A percentile compares a stretch with the other conserved stretches of the same genome.
phyloP scores from a whole-genome alignment of 805 yeast species.

The Pichia scutulata region DNA sequence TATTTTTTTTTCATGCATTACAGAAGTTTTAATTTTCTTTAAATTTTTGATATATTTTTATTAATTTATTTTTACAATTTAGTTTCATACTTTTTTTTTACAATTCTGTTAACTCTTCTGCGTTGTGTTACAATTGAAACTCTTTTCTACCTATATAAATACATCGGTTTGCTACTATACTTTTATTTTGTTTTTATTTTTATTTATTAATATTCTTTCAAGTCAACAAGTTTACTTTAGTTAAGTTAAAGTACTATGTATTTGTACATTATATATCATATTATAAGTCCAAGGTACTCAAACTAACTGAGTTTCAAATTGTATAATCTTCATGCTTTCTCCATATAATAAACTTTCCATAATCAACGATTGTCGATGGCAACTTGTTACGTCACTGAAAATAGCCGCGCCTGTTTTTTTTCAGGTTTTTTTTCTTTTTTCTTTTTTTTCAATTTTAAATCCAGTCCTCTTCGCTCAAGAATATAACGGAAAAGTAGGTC shows the following conservation, averaged over 20 bases:
- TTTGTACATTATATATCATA: neutral
- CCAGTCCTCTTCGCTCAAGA: no score
- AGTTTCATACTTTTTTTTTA: neutral
- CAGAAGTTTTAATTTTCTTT: neutral
- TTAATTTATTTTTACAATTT: neutral
- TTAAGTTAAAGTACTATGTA: neutral
- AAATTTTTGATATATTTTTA: neutral
- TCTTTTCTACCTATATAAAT: slow-evolving; percentile 10
- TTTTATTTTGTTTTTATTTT: neutral
- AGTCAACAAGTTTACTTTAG: neutral
- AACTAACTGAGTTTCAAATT: neutral
- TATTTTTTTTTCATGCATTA: neutral
- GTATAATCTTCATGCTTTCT: slow-evolving; percentile 3
- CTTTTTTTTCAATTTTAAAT: neutral
- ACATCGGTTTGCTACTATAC: slow-evolving; percentile 8
- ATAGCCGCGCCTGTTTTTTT: neutral
- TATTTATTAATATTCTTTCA: neutral
- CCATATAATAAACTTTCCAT: slow-evolving; percentile 5
- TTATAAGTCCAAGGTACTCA: neutral
- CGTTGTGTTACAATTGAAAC: slow-evolving; percentile 7
- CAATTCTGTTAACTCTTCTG: slow-evolving; percentile 2
- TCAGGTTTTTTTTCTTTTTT: no score
- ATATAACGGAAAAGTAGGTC: no score
- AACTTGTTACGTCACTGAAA: neutral
- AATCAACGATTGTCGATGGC: neutral